Evolutionary conservation across 768 basidiomycete genomes (phyloP).

Genomic region (Russula lepida): DNA sequence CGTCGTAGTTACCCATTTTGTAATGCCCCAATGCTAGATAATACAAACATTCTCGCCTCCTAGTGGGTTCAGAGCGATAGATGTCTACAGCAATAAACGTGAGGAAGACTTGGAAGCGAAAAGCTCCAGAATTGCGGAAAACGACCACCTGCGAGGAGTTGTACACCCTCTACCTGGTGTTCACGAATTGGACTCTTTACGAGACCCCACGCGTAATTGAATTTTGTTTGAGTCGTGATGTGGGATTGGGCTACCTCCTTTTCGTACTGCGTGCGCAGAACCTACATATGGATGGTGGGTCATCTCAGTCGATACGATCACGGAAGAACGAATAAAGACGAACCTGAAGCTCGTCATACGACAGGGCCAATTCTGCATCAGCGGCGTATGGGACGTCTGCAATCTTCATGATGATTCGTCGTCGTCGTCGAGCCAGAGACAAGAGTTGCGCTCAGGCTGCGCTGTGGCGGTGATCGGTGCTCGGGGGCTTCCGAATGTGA

Average conservation of each 20-base stretch:
- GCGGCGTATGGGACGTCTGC: constrained; percentile 94
- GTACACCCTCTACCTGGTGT: constrained; percentile 88
- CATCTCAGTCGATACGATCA: background rate
- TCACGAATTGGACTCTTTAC: constrained; percentile 83
- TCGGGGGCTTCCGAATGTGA: background rate
- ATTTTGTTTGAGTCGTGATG: constrained; percentile 90
- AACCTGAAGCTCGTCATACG: constrained; percentile 87
- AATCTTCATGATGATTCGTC: constrained; percentile 34
- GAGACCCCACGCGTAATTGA: constrained; percentile 96
- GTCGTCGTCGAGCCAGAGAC: background rate
- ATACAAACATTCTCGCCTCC: constrained; percentile 91
- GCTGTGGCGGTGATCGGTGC: background rate
- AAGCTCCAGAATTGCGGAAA: constrained; percentile 4
- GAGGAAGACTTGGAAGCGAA: constrained; percentile 1
- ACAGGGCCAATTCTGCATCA: constrained; percentile 82
- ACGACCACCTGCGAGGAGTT: constrained; percentile 70
- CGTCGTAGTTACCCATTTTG: constrained; percentile 92
- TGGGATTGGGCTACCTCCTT: constrained; percentile 78
- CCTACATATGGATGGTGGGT: constrained; percentile 37
- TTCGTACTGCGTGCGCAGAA: constrained; percentile 79
- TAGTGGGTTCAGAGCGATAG: constrained; percentile 76
- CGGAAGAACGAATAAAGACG: constrained; percentile 9
- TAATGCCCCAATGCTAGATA: constrained; percentile 95
- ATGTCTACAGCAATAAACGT: constrained; percentile 49
- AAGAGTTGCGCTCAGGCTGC: background rate